Percentiles rank a stretch among this genome's conserved stretches.
Conservation (phyloP, 2,329 filamentous ascomycete genomes). For the Cyanodermella asteris region DNA sequence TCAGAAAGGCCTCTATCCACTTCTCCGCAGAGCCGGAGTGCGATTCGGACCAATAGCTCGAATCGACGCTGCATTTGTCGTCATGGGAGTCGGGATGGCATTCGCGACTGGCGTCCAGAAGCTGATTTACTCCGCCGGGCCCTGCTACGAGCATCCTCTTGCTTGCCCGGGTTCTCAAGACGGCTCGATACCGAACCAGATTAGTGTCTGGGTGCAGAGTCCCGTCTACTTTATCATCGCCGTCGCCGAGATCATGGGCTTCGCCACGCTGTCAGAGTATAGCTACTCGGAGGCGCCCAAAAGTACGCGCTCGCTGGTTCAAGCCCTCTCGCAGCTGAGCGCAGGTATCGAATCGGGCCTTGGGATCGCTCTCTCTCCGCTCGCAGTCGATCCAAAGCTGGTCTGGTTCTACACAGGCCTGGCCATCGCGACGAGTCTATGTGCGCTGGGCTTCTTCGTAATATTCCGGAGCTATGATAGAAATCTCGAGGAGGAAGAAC, state of each 20-base stretch:
- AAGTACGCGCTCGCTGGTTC: slow-evolving; percentile 42
- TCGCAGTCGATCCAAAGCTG: slow-evolving; percentile 40
- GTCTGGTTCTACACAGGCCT: slow-evolving; percentile 54
- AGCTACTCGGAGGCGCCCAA: slow-evolving; percentile 52
- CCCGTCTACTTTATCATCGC: slow-evolving; percentile 24
- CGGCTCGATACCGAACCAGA: slow-evolving; percentile 14
- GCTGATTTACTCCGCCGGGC: slow-evolving; percentile 27
- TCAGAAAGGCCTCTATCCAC: slow-evolving; percentile 47
- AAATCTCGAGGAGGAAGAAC: no score
- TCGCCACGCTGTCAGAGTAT: slow-evolving; percentile 48
- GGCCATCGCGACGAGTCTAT: no score
- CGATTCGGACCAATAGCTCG: slow-evolving; percentile 31
- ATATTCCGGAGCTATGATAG: no score
- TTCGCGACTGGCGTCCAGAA: slow-evolving; percentile 27
- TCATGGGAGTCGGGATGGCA: slow-evolving; percentile 27
- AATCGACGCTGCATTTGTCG: slow-evolving; percentile 28
- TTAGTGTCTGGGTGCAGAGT: slow-evolving; percentile 23
- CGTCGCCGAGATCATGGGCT: slow-evolving; percentile 36
- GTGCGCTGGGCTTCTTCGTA: no score
- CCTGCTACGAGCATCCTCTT: slow-evolving; percentile 7
- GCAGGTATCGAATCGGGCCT: slow-evolving; percentile 36
- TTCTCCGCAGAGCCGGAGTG: slow-evolving; percentile 28
- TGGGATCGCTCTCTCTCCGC: slow-evolving; percentile 37
- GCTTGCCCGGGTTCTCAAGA: slow-evolving; percentile 5
- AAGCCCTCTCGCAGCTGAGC: slow-evolving; percentile 34